Evolutionary conservation across 257 asterid species (phyloP).

Genomic region (Nemophila menziesii): DNA sequence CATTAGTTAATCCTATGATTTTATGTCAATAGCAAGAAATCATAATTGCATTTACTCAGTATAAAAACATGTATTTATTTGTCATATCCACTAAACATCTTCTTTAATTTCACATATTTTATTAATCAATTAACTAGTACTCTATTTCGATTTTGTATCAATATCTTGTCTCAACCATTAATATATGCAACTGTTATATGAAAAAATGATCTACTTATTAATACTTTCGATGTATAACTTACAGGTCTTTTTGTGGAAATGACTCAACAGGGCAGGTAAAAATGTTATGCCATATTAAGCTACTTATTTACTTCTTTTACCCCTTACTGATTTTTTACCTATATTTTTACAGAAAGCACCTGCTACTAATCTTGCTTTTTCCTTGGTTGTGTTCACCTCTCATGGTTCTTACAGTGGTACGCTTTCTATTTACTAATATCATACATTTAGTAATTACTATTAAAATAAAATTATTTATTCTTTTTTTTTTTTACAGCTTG

Average conservation of each 20-base stretch:
- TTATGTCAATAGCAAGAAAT: neutral
- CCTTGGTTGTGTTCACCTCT: constrained; percentile 55
- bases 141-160: neutral
- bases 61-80: neutral
- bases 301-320: too few relatives aligned
- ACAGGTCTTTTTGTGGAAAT: constrained; percentile 52
- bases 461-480: neutral
- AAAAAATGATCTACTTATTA: constrained; percentile 7
- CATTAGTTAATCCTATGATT: neutral
- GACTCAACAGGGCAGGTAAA: constrained; percentile 55
- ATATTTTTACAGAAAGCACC: constrained; percentile 52
- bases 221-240: constrained; percentile 8
- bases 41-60: neutral
- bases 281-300: too few relatives aligned
- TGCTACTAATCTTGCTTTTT: constrained; percentile 32
- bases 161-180: neutral
- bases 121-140: too few relatives aligned
- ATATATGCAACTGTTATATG: neutral
- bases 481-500: constrained; percentile 37
- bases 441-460: neutral
- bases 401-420: constrained; percentile 60
- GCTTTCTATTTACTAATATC: neutral
- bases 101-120: neutral
- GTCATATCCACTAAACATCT: neutral
- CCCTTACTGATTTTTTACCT: constrained; percentile 3